These are phyloP conservation scores for Rosa rugosa DNA, from an alignment of 306 rosid species.

Conservation along the genomic window DNA sequence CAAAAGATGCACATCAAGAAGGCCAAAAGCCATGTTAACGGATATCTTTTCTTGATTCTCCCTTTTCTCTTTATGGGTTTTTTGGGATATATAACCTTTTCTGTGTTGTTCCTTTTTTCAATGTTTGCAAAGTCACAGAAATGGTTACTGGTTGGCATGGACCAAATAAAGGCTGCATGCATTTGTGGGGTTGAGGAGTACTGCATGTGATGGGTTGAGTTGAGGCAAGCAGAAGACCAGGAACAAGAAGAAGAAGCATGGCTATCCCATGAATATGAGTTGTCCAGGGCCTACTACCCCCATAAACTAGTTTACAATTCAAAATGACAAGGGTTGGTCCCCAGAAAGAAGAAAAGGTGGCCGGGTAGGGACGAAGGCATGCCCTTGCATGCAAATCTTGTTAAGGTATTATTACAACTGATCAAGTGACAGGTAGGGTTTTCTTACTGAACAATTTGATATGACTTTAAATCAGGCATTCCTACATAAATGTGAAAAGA, in stretches of 20 bases:
- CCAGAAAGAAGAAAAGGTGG: neutral
- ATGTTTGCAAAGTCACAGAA: constrained; percentile 16
- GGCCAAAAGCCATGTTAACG: neutral
- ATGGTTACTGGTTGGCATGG: constrained; percentile 19
- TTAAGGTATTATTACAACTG: neutral
- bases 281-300: constrained; percentile 23
- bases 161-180: neutral
- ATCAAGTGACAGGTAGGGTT: neutral
- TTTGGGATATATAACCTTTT: neutral
- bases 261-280: constrained; percentile 49
- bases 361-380: neutral
- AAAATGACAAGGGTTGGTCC: constrained; percentile 18
- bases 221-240: constrained; percentile 14
- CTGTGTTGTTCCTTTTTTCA: constrained; percentile 3
- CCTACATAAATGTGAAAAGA: neutral
- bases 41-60: neutral
- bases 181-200: constrained; percentile 7
- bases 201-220: constrained; percentile 37
- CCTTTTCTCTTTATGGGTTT: neutral
- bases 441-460: neutral
- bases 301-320: neutral
- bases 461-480: neutral
- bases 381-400: neutral
- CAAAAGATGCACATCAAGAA: neutral
- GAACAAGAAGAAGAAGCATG: neutral